Base-by-base conservation (phyloP, 257 asterid genomes). In the Forsythia viridissima region DNA sequence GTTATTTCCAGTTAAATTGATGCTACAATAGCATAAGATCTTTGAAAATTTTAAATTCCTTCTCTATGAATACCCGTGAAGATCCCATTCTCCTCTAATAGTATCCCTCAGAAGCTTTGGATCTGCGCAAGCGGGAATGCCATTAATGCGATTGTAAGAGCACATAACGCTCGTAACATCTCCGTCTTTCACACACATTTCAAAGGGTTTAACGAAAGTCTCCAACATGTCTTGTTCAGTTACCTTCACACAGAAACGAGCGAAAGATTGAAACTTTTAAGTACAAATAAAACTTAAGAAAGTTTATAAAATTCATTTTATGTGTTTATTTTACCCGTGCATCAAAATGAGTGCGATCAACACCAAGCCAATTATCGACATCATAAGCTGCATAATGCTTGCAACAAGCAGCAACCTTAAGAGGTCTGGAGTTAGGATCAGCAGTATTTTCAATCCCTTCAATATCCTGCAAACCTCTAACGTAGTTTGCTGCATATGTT, bases 361-460 rank as follows among this genome's bases (percentile, higher is more conserved):
- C 21, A 6, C 90, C 87, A 0, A 16, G 44, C 91, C 91, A 89
- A 8, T 77, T 80, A 42, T 87, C 91, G 4, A 89, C 80, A 37
- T 89, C 91, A 51, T 89, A 89, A 21, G 93, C 90, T 2, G 88
- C 84, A 41, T 80, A 88, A 38, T 88, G 92, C 76, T 88, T 88
- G 85, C 92, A 88, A 41, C 91, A 85, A 0, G 84, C 80, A 5
- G 88, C 84, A 16, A 87, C 87, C 51, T 85, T 85, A 8, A 86
- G 78, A 70, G 89, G 89, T 65, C 89, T 65, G 2, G 84, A 15
- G 44, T 78, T 72, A 44, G 75, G 70, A 18, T 84, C 90, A 1
- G 44, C 3, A 0, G 41, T 3, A 4, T 72, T 75, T 59, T 75
- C 83, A 1, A 43, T 18, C 0, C 92, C 92, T 43, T 78, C 86